phyloP scores from a whole-genome alignment of 2,329 filamentous ascomycete genomes.

The Paraphoma sp. region DNA sequence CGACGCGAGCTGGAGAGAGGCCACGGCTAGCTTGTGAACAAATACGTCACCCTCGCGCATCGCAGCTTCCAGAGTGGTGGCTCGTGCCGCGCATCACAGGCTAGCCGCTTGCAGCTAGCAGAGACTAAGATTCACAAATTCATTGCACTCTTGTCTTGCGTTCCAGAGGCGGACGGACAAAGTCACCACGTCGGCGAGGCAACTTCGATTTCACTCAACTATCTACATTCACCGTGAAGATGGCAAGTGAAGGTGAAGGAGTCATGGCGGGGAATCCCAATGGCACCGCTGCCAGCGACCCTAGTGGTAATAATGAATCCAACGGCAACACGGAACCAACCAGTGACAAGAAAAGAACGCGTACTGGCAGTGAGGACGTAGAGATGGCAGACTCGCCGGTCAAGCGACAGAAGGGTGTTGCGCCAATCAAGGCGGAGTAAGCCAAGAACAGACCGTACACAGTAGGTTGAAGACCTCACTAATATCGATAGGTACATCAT shows the following conservation, averaged over 20 bases:
- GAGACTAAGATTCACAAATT: slow-evolving; percentile 23
- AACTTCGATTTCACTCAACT: neutral
- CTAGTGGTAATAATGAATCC: slow-evolving; percentile 32
- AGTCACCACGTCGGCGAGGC: slow-evolving; percentile 3
- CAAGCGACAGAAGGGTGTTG: slow-evolving; percentile 61
- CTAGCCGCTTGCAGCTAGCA: slow-evolving; percentile 25
- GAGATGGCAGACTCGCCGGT: slow-evolving; percentile 29
- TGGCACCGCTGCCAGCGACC: slow-evolving; percentile 8
- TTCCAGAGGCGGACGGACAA: slow-evolving; percentile 1
- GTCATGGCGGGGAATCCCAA: slow-evolving; percentile 16
- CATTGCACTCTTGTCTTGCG: neutral
- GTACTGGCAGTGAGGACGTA: slow-evolving; percentile 41
- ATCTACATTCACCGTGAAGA: slow-evolving; percentile 9
- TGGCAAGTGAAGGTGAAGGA: slow-evolving; percentile 20
- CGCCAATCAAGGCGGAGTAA: slow-evolving; percentile 77
- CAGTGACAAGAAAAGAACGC: slow-evolving; percentile 42
- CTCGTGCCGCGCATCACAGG: slow-evolving; percentile 11
- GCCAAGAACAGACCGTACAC: slow-evolving; percentile 24
- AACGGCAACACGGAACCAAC: slow-evolving; percentile 34
- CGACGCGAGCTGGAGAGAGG: slow-evolving; percentile 24
- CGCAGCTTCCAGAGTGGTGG: slow-evolving; percentile 20
- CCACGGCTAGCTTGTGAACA: slow-evolving; percentile 37
- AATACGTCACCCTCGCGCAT: slow-evolving; percentile 39
- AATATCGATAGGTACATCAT: slow-evolving; percentile 42
- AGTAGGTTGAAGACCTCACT: slow-evolving; percentile 11